Evolutionary conservation across 495 filamentous ascomycete genomes (phyloP).

Genomic region (Trichoderma gamsii): DNA sequence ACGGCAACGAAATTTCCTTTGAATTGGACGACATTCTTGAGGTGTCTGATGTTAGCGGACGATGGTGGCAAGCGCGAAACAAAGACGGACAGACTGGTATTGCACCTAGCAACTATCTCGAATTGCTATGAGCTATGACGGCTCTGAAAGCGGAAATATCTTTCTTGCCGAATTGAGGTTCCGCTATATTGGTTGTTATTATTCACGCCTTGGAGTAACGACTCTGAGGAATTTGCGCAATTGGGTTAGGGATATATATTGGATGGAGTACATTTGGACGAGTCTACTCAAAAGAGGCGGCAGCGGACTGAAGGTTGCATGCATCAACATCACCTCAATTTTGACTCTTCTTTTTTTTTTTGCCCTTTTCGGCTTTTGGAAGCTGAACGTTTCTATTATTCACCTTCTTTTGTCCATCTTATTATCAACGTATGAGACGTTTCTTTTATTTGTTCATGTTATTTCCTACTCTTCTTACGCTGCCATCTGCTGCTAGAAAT

Average conservation of each 20-base stretch:
- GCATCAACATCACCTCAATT: not conserved
- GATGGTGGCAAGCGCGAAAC: conserved; percentile 99
- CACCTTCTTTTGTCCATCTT: conserved; percentile 25
- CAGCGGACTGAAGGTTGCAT: not conserved
- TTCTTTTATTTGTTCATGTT: conserved; percentile 22
- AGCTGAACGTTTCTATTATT: conserved; percentile 26
- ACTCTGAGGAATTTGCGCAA: not conserved
- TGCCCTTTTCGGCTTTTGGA: conserved; percentile 26
- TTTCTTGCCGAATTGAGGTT: not conserved
- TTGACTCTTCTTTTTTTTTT: conserved; percentile 17
- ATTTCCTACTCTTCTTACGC: conserved; percentile 15
- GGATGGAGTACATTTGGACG: conserved; percentile 14
- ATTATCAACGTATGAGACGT: conserved; percentile 6
- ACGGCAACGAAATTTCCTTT: conserved; percentile 97
- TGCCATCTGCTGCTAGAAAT: not conserved
- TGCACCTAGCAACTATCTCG: conserved; percentile 95
- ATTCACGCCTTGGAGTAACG: not conserved
- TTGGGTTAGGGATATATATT: conserved; percentile 17
- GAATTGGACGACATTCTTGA: conserved; percentile 93
- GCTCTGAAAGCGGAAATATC: not conserved
- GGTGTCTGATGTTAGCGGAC: conserved; percentile 91
- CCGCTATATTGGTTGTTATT: not conserved
- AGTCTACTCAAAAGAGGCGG: not conserved
- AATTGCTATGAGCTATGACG: conserved; percentile 66
- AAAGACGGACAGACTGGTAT: conserved; percentile 93